Evolutionary conservation across 2,329 filamentous ascomycete species (phyloP).

Genomic region (Xylaria sp.): DNA sequence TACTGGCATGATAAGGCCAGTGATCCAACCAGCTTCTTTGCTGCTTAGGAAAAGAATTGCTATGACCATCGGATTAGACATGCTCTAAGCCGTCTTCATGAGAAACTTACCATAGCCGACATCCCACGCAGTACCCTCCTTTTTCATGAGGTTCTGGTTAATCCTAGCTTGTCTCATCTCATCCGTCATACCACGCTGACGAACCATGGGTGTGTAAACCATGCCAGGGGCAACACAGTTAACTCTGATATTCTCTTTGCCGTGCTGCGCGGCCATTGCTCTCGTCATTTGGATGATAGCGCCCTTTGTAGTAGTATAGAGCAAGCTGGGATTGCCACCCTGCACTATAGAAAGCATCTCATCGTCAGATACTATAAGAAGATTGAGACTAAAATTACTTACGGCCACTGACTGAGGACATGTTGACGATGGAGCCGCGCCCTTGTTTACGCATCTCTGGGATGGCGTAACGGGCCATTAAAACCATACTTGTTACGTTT

Average conservation of each 20-base stretch:
- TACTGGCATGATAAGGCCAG: slow-evolving; percentile 45
- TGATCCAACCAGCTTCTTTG: slow-evolving; percentile 47
- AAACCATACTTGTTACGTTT: slow-evolving; percentile 52
- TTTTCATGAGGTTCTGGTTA: slow-evolving; percentile 44
- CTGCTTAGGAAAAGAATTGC: slow-evolving; percentile 44
- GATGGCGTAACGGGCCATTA: slow-evolving; percentile 48
- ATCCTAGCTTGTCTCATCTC: slow-evolving; percentile 45
- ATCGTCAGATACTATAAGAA: not conserved
- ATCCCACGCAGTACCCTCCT: slow-evolving; percentile 45
- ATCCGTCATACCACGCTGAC: slow-evolving; percentile 44
- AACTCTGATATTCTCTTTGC: slow-evolving; percentile 38
- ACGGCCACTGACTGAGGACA: slow-evolving; percentile 49
- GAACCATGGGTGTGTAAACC: slow-evolving; percentile 46
- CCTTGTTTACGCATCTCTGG: slow-evolving; percentile 50
- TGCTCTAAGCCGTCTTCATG: not conserved
- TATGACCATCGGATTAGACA: slow-evolving; percentile 14
- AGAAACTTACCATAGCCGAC: slow-evolving; percentile 42
- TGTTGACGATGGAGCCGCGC: slow-evolving; percentile 51
- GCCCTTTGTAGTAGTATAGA: slow-evolving; percentile 51
- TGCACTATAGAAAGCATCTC: slow-evolving; percentile 25
- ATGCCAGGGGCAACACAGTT: slow-evolving; percentile 44
- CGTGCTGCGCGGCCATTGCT: slow-evolving; percentile 40
- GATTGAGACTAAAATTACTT: not conserved
- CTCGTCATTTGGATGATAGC: slow-evolving; percentile 46
- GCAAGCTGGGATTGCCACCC: slow-evolving; percentile 44